A percentile compares a stretch with the other conserved stretches of the same genome.
Conservation (phyloP, 108 stramenopile genomes). For the Cyclotella sp. region DNA sequence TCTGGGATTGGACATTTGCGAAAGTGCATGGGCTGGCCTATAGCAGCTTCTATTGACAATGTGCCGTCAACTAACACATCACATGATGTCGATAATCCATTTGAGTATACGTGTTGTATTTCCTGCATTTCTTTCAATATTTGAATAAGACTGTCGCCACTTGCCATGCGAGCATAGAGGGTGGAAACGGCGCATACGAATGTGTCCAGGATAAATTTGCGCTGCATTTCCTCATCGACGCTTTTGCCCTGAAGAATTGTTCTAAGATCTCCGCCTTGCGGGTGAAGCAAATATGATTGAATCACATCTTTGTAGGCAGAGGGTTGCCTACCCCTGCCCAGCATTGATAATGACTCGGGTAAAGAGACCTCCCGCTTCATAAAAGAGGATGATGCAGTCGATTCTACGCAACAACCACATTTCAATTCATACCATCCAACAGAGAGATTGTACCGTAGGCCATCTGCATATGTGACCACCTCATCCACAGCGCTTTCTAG, state of each 20-base stretch:
- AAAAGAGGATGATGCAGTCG: conserved; percentile 9
- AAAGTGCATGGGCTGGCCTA: conserved; percentile 39
- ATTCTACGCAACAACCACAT: conserved; percentile 49
- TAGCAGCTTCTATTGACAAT: conserved; percentile 5
- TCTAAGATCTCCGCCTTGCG: conserved; percentile 67
- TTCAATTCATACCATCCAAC: conserved; percentile 86
- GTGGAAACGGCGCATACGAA: conserved; percentile 66
- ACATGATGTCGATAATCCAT: conserved; percentile 43
- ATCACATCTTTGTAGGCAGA: conserved; percentile 39
- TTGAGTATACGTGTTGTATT: conserved; percentile 31
- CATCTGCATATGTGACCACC: conserved; percentile 74
- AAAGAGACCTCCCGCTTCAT: conserved; percentile 19
- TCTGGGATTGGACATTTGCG: conserved; percentile 54
- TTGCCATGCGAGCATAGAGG: conserved; percentile 76
- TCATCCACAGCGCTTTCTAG: conserved; percentile 11
- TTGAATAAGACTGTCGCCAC: conserved; percentile 59
- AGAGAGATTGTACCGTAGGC: conserved; percentile 67
- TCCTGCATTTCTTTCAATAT: conserved; percentile 60
- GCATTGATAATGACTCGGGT: conserved; percentile 33
- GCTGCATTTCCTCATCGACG: conserved; percentile 9
- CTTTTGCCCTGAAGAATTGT: conserved; percentile 32
- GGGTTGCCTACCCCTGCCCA: conserved; percentile 47
- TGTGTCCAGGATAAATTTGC: conserved; percentile 32
- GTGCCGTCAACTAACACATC: conserved; percentile 31
- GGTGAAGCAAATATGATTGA: conserved; percentile 47